Percentiles rank a stretch among this genome's conserved stretches.
Evolutionary conservation across 768 basidiomycete species (phyloP).

Genomic region (Mycena maculata): DNA sequence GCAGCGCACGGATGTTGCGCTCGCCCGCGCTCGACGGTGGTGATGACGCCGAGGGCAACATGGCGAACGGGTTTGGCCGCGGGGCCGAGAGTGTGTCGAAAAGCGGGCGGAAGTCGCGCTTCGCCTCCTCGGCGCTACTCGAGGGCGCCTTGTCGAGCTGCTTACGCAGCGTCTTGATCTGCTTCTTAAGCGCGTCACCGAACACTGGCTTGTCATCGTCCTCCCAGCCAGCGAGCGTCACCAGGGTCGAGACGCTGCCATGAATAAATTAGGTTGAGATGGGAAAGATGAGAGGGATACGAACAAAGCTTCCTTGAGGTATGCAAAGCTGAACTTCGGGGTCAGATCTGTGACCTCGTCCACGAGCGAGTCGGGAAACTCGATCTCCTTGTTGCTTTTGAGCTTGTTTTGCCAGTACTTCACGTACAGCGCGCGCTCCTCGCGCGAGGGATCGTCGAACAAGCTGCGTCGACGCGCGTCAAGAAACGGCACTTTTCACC

Average conservation of each 20-base stretch:
- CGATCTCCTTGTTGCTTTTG: conserved; percentile 65
- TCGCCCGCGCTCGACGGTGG: conserved; percentile 5
- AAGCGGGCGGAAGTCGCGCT: conserved; percentile 30
- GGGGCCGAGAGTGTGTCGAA: conserved; percentile 18
- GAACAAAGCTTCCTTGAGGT: conserved; percentile 91
- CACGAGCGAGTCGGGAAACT: conserved; percentile 75
- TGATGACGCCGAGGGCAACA: conserved; percentile 4
- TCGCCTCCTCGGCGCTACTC: not conserved
- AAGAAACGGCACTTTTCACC: not conserved
- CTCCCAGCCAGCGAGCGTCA: conserved; percentile 67
- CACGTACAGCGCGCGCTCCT: conserved; percentile 75
- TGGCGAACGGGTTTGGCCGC: not conserved
- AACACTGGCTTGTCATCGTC: conserved; percentile 65
- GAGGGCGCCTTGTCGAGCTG: conserved; percentile 63
- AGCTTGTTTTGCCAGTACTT: conserved; percentile 88
- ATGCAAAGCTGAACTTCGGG: conserved; percentile 83
- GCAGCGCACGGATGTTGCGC: conserved; percentile 27
- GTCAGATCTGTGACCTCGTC: conserved; percentile 70
- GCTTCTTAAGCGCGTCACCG: conserved; percentile 58
- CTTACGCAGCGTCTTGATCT: conserved; percentile 72
- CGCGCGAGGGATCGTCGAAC: conserved; percentile 76
- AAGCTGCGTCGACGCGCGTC: conserved; percentile 50
- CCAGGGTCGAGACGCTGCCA: conserved; percentile 77
- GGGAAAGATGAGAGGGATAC: conserved; percentile 42
- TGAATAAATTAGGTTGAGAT: conserved; percentile 1